Evolutionary conservation across 371 early-diverging fungal species (phyloP), one percentile per base, ranked within the genome.

Genomic region (Apophysomyces ossiformis): DNA sequence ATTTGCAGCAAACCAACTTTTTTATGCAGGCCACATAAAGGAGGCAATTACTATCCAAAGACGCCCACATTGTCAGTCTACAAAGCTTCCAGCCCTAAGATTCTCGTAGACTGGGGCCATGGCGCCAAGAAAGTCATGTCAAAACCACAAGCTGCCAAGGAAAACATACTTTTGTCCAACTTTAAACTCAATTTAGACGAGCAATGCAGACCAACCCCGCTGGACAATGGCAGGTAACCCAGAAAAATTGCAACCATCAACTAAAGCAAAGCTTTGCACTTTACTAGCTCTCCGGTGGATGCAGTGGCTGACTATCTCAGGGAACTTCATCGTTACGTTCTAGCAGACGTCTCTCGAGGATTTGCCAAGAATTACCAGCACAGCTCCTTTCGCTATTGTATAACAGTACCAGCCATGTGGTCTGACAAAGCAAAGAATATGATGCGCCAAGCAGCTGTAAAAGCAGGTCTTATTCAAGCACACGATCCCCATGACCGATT

Each of bases 161-260:
- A 82, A 64, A 72, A 82, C 59, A 71, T 83, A 37, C 67, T 81
- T 21, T 65, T 87, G 11, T 70, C 82, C 46, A 82, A 84, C 64
- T 87, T 84, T 63, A 87, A 87, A 61, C 77, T 87, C 44, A 73
- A 78, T 54, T 63, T 87, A 35, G 86, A 86, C 58, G 85, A 84
- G 37, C 62, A 69, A 18, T 64, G 81, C 4, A 69, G 75, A 7
- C 72, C 74, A 36, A 77, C 79, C 12, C 66, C 79, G 0, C 77
- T 76, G 13, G 72, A 69, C 57, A 75, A 80, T 60, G 68, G 69
- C 32, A 64, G 66, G 80, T 80, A 71, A 63, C 54, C n/a, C 21
- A 21, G 59, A 11, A 43, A 4, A 26, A 35, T 15, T 1, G 4
- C 39, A 39, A 26, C 26, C 41, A 37, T 21, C 57, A 26, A 16